Percentiles rank a stretch among this genome's conserved stretches.
phyloP scores from a whole-genome alignment of 202 grass and related monocot genomes.

The Zoysia matrella region DNA sequence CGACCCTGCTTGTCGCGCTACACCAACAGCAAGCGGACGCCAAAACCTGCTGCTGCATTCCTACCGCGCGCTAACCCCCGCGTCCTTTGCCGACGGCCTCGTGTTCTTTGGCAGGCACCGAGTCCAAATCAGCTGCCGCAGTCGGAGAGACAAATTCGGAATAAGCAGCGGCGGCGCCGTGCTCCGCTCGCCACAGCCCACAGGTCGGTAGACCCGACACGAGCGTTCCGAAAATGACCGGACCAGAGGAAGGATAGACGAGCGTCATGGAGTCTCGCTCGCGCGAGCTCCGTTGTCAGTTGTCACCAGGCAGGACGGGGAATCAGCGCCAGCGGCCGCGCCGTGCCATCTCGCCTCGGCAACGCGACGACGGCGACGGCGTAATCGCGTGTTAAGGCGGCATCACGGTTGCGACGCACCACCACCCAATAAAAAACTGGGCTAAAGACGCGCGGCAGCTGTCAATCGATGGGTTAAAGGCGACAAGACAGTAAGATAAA shows the following conservation, averaged over 20 bases:
- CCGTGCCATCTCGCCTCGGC: too few species aligned
- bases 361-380: too few species aligned
- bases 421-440: too few species aligned
- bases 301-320: background rate
- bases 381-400: too few species aligned
- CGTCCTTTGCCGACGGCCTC: background rate
- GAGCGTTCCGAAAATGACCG: background rate
- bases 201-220: background rate
- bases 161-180: background rate
- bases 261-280: too few species aligned
- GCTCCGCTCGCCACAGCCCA: background rate
- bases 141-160: background rate
- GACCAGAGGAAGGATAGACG: too few species aligned
- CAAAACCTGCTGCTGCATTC: background rate
- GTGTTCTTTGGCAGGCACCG: conserved; percentile 10
- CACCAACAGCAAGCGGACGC: background rate
- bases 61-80: background rate
- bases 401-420: too few species aligned
- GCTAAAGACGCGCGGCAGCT: too few species aligned
- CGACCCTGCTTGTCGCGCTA: background rate
- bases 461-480: too few species aligned
- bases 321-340: too few species aligned
- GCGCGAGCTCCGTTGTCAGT: background rate
- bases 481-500: too few species aligned
- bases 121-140: conserved; percentile 16